phyloP scores from a whole-genome alignment of 441 rosid species.

The Melastoma candidum region DNA sequence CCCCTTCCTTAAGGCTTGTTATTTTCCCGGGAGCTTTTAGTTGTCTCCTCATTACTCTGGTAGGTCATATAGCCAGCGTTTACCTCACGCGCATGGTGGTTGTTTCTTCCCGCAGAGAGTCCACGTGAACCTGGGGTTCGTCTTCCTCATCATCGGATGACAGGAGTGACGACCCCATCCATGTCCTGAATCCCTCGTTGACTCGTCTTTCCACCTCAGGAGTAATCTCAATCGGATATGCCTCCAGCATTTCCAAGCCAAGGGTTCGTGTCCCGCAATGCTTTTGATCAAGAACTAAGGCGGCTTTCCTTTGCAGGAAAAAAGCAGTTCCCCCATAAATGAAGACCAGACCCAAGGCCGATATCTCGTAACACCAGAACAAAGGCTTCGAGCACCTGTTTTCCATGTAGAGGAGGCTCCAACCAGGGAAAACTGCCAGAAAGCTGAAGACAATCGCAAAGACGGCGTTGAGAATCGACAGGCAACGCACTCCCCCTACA shows the following conservation, averaged over 20 bases:
- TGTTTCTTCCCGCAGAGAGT: constrained; percentile 23
- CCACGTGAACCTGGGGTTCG: constrained; percentile 39
- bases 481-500: constrained; percentile 81
- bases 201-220: constrained; percentile 77
- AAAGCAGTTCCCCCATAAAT: constrained; percentile 65
- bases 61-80: no score
- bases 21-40: no score
- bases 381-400: constrained; percentile 75
- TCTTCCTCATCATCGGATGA: constrained; percentile 69
- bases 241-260: constrained; percentile 84
- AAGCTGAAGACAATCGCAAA: constrained; percentile 40
- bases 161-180: constrained; percentile 70
- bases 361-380: constrained; percentile 92
- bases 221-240: constrained; percentile 52
- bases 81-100: no score
- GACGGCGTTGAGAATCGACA: constrained; percentile 54
- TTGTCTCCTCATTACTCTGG: no score
- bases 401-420: constrained; percentile 67
- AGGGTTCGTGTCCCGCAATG: constrained; percentile 37
- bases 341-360: constrained; percentile 68
- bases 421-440: constrained; percentile 76
- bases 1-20: no score
- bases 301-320: constrained; percentile 60
- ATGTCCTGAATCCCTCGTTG: constrained; percentile 71
- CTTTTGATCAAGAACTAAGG: constrained; percentile 54